Percentiles rank a stretch among this genome's conserved stretches.
Evolutionary conservation across 208 protist genomes (phyloP).

Genomic region (Porcisia deanei): DNA sequence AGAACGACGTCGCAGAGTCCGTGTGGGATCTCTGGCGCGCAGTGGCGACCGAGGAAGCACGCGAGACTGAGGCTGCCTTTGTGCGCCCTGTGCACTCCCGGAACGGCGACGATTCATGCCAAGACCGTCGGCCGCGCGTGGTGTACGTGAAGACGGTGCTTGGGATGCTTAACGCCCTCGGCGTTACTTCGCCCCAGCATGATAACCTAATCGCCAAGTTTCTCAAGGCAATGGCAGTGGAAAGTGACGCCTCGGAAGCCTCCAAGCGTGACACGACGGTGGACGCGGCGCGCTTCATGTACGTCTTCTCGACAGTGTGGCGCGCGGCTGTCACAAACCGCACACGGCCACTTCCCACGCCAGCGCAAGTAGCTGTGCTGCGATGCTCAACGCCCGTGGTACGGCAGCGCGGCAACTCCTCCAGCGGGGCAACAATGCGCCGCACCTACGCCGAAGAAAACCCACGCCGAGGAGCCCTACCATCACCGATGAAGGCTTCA

Average conservation of each 20-base stretch:
- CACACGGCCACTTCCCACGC: background rate
- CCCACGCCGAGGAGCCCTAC: background rate
- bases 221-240: constrained; percentile 31
- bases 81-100: background rate
- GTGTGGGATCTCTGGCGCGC: constrained; percentile 30
- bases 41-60: constrained; percentile 10
- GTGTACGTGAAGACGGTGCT: constrained; percentile 23
- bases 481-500: background rate
- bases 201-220: constrained; percentile 48
- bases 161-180: constrained; percentile 29
- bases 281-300: constrained; percentile 39
- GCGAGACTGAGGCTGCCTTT: constrained; percentile 5
- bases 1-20: constrained; percentile 1
- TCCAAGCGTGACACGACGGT: background rate
- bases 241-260: background rate
- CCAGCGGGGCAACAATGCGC: background rate
- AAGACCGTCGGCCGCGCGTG: constrained; percentile 14
- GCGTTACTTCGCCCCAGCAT: constrained; percentile 24
- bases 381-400: background rate
- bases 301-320: constrained; percentile 50
- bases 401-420: background rate
- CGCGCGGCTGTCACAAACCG: constrained; percentile 29
- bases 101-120: background rate
- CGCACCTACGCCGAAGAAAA: background rate
- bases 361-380: background rate